Conservation (phyloP, 768 basidiomycete genomes). For the Amyloporia xantha region DNA sequence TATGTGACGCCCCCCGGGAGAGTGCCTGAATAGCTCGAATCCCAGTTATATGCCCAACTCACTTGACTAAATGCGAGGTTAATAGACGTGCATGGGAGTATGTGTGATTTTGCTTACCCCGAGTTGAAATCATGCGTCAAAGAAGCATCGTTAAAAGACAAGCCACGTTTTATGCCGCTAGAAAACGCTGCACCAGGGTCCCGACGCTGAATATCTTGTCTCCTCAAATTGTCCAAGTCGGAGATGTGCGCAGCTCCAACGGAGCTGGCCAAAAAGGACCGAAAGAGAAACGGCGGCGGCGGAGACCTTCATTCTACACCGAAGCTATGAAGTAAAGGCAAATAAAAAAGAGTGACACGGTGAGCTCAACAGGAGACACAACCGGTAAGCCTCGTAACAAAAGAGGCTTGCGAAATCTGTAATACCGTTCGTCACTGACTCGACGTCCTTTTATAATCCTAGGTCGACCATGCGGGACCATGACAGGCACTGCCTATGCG, state of each 20-base stretch:
- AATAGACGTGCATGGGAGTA: too few species aligned
- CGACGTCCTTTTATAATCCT: too few species aligned
- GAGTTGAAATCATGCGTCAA: slow-evolving; percentile 15
- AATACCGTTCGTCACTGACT: too few species aligned
- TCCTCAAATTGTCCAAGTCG: background rate
- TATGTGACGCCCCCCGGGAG: slow-evolving; percentile 15
- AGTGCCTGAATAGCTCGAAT: slow-evolving; percentile 8
- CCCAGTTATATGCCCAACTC: slow-evolving; percentile 26
- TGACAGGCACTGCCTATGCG: too few species aligned
- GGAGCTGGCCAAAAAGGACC: slow-evolving; percentile 11
- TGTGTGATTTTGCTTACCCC: slow-evolving; percentile 8
- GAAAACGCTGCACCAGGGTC: slow-evolving; percentile 6
- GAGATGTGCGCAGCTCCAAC: slow-evolving; percentile 13
- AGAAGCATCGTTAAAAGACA: slow-evolving; percentile 19
- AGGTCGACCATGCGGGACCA: too few species aligned
- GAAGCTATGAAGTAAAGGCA: background rate
- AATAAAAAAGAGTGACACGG: too few species aligned
- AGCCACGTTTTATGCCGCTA: slow-evolving; percentile 18
- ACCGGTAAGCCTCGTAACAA: too few species aligned
- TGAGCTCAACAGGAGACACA: too few species aligned
- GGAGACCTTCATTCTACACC: background rate
- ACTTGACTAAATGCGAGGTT: slow-evolving; percentile 15
- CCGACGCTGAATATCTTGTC: background rate
- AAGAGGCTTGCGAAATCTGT: too few species aligned
- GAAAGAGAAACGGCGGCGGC: slow-evolving; percentile 8